A percentile compares a stretch with the other conserved stretches of the same genome.
phyloP scores from a whole-genome alignment of 164 flowering plant genomes.

The Aristolochia contorta region DNA sequence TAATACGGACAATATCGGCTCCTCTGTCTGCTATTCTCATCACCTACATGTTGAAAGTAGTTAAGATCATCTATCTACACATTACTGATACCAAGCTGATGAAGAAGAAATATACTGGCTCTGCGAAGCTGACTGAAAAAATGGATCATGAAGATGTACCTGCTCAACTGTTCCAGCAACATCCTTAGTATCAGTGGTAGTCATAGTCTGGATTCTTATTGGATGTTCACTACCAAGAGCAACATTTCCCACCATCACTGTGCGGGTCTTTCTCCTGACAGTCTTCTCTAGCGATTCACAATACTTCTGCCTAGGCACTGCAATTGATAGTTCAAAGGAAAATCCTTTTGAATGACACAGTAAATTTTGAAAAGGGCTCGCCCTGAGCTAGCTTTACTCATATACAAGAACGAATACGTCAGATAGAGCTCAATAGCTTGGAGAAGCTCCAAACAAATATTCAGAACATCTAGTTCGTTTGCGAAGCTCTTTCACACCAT shows the following conservation, averaged over 20 bases:
- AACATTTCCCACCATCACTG: constrained; percentile 94
- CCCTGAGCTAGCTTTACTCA: no score
- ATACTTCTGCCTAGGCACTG: constrained; percentile 93
- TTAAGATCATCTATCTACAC: background rate
- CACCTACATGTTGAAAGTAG: constrained; percentile 34
- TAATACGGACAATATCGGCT: constrained; percentile 91
- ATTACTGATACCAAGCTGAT: constrained; percentile 1
- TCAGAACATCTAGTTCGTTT: no score
- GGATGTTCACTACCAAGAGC: constrained; percentile 98
- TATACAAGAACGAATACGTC: no score
- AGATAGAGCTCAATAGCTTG: no score
- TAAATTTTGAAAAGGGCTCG: no score
- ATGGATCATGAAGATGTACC: constrained; percentile 27
- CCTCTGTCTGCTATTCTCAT: constrained; percentile 95
- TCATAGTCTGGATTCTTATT: constrained; percentile 92
- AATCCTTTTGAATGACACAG: no score
- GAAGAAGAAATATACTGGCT: background rate
- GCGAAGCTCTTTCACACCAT: no score
- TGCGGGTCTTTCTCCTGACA: constrained; percentile 84
- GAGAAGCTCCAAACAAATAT: no score
- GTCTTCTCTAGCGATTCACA: constrained; percentile 83
- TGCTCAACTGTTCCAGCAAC: constrained; percentile 83
- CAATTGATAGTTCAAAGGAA: constrained; percentile 1
- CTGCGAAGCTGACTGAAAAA: background rate
- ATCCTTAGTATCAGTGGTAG: constrained; percentile 91